Evolutionary conservation across 352 stramenopile species (phyloP).

Genomic region (Globisporangium takayamanum): DNA sequence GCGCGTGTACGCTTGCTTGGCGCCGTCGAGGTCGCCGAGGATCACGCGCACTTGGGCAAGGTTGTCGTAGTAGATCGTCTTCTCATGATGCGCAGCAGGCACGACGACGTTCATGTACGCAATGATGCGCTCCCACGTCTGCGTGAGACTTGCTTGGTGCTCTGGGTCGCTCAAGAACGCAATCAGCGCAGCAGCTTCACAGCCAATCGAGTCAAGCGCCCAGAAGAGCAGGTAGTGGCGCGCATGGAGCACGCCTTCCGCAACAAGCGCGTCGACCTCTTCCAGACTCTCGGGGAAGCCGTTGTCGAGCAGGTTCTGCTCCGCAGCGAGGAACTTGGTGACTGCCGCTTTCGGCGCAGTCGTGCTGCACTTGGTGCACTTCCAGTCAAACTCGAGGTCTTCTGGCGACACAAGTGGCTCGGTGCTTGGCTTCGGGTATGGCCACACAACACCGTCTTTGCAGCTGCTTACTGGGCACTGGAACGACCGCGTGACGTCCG

Average conservation of each 20-base stretch:
- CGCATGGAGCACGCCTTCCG: slow-evolving; percentile 42
- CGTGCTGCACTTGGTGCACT: slow-evolving; percentile 41
- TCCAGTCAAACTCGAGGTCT: slow-evolving; percentile 48
- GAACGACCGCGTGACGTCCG: slow-evolving; percentile 52
- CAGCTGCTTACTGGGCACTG: slow-evolving; percentile 32
- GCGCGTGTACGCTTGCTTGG: slow-evolving; percentile 41
- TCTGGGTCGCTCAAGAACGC: slow-evolving; percentile 28
- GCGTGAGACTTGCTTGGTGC: slow-evolving; percentile 29
- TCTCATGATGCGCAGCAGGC: slow-evolving; percentile 63
- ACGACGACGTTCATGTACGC: slow-evolving; percentile 64
- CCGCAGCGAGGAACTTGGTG: slow-evolving; percentile 29
- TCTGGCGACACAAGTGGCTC: slow-evolving; percentile 23
- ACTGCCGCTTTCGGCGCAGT: slow-evolving; percentile 25
- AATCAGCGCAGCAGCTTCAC: slow-evolving; percentile 34
- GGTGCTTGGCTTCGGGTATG: slow-evolving; percentile 21
- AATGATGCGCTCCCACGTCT: slow-evolving; percentile 67
- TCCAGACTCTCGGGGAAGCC: slow-evolving; percentile 57
- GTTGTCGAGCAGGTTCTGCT: slow-evolving; percentile 49
- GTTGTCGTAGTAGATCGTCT: slow-evolving; percentile 85
- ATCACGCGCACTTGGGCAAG: slow-evolving; percentile 66
- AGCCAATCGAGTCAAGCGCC: slow-evolving; percentile 64
- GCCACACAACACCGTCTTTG: slow-evolving; percentile 36
- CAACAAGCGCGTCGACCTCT: slow-evolving; percentile 44
- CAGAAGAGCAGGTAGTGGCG: slow-evolving; percentile 76
- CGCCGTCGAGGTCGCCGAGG: slow-evolving; percentile 42